phyloP scores from a whole-genome alignment of 2,329 filamentous ascomycete genomes.

The Colletotrichum sp. region DNA sequence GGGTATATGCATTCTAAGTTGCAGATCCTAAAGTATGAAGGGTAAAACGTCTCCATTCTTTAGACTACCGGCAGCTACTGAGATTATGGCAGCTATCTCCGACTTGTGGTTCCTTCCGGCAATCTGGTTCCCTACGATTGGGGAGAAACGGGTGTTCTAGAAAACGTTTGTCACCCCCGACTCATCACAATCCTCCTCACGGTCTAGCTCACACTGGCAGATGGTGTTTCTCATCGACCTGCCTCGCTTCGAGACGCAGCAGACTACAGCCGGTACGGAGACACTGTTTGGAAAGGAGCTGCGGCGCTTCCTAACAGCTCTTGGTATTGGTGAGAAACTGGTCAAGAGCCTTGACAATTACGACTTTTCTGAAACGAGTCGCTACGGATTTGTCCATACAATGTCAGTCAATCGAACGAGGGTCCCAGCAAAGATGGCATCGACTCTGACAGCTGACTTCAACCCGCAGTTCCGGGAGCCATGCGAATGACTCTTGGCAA shows the following conservation, averaged over 20 bases:
- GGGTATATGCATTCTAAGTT: slow-evolving; percentile 94
- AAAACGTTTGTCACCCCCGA: slow-evolving; percentile 66
- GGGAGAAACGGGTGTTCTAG: slow-evolving; percentile 84
- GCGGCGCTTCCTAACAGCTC: slow-evolving; percentile 70
- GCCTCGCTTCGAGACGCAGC: slow-evolving; percentile 59
- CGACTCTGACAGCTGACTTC: slow-evolving; percentile 24
- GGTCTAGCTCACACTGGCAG: slow-evolving; percentile 41
- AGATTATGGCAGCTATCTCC: slow-evolving; percentile 56
- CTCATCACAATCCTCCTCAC: background rate
- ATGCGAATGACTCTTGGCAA: slow-evolving; percentile 49
- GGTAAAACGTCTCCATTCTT: background rate
- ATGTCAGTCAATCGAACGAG: slow-evolving; percentile 61
- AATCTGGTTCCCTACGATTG: slow-evolving; percentile 89
- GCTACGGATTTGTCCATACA: slow-evolving; percentile 83
- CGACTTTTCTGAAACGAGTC: slow-evolving; percentile 77
- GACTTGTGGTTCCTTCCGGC: slow-evolving; percentile 85
- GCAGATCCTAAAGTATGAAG: slow-evolving; percentile 76
- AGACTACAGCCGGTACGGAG: slow-evolving; percentile 35
- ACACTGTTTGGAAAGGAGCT: slow-evolving; percentile 71
- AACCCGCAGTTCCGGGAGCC: slow-evolving; percentile 57
- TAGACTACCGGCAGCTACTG: background rate
- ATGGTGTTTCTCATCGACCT: slow-evolving; percentile 93
- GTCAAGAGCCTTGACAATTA: slow-evolving; percentile 75
- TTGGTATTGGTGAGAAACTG: slow-evolving; percentile 68
- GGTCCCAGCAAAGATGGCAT: background rate